A percentile compares a stretch with the other conserved stretches of the same genome.
phyloP scores from a whole-genome alignment of 2,329 filamentous ascomycete genomes.

The Bipolaris cookei region DNA sequence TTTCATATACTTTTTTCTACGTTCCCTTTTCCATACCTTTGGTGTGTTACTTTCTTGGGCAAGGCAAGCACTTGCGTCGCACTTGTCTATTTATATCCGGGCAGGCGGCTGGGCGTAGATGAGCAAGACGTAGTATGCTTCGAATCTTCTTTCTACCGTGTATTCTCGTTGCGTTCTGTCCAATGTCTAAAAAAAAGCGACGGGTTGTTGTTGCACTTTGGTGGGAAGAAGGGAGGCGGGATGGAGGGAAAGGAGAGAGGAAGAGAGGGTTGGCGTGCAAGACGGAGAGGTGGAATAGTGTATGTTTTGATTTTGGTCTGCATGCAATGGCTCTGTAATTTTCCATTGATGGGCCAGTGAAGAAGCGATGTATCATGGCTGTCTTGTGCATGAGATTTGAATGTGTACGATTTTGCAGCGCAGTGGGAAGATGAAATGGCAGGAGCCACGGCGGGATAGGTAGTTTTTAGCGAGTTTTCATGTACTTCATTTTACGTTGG shows the following conservation, averaged over 20 bases:
- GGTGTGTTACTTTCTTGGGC: conserved; percentile 34
- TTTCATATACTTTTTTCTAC: not conserved
- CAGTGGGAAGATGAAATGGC: conserved; percentile 12
- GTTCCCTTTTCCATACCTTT: conserved; percentile 38
- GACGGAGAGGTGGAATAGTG: conserved; percentile 17
- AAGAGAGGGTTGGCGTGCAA: conserved; percentile 7
- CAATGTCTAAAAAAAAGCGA: conserved; percentile 32
- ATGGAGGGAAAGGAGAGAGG: conserved; percentile 1
- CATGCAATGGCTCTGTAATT: conserved; percentile 14
- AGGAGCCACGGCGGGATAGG: conserved; percentile 1
- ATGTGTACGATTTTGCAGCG: conserved; percentile 16
- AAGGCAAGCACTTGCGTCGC: conserved; percentile 21
- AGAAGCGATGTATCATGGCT: conserved; percentile 7
- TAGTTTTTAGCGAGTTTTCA: conserved; percentile 15
- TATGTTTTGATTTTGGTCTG: conserved; percentile 27
- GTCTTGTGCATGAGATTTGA: conserved; percentile 10
- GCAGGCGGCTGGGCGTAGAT: conserved; percentile 39
- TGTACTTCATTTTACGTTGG: conserved; percentile 12
- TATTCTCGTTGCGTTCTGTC: conserved; percentile 20
- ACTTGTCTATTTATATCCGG: conserved; percentile 22
- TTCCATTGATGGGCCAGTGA: conserved; percentile 1
- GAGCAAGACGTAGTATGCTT: conserved; percentile 23
- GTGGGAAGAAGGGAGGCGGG: conserved; percentile 3
- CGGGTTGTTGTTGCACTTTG: conserved; percentile 13
- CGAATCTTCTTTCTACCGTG: conserved; percentile 17